Evolutionary conservation across 345 rosid genomes (phyloP), one percentile per base, ranked within the genome.

Genomic region (rapeseed (Brassica napus)): DNA sequence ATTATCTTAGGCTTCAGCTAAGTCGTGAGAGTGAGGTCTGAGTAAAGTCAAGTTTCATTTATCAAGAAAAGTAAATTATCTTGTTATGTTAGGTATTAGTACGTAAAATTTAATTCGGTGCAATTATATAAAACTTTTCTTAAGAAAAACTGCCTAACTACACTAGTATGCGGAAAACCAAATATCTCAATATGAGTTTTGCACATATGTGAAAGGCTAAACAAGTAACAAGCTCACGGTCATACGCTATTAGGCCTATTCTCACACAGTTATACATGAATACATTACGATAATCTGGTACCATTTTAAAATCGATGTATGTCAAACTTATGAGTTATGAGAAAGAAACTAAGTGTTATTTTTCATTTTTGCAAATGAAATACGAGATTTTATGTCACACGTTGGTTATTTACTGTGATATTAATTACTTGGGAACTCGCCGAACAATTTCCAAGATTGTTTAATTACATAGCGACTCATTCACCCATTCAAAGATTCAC

Each of bases 1-100:
- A 62, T 71, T 49, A n/a, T 26, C 14, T 18, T 78, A 78, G 81
- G 68, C 21, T 47, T 47, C 55, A 47, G 49, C 16, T 14, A 12
- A 47, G 55, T 47, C 6, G 16, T 14, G 55, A 47, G 55, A 47
- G 16, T 4, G 16, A 12, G 16, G 55, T 47, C 55, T 4, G 16
- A 14, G 55, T 42, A 42, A 42, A 42, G 49, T 42, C 14, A 42
- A 61, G 5, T 15, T 68, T 28, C 34, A 68, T 57, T 26, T 68
- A 58, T 28, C 21, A 42, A 52, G 4, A 61, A 26, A 10, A 6
- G 18, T 31, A 15, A 0, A 32, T 61, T 61, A 12, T 28, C n/a
- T 26, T 9, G 34, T 42, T 37, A 49, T 1, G 54, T 44, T 42
- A 44, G 54, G 54, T 44, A 44, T 1, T 49, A 16, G 23, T 75